Conservation (phyloP, 106 monocot species). For the Gastrodia elata region DNA sequence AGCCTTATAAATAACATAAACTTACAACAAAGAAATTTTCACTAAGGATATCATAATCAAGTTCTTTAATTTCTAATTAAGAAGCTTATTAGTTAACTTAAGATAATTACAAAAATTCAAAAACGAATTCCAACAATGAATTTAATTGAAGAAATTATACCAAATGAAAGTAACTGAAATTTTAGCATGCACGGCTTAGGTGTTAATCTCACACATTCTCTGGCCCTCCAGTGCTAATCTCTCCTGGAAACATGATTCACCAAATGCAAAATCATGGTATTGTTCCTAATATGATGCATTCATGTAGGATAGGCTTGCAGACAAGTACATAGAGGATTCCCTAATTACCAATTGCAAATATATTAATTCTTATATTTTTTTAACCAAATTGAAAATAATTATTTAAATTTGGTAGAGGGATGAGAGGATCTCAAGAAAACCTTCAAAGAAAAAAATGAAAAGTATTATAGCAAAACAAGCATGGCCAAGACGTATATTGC, state of each 20-base stretch:
- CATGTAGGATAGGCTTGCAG: too few relatives aligned
- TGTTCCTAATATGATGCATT: too few relatives aligned
- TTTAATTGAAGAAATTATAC: background rate
- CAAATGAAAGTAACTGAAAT: background rate
- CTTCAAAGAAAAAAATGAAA: too few relatives aligned
- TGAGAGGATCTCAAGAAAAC: too few relatives aligned
- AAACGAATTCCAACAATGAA: conserved; percentile 1
- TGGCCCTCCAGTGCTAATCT: background rate
- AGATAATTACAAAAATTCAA: background rate
- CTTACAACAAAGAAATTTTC: background rate
- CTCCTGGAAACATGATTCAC: background rate
- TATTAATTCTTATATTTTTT: too few relatives aligned
- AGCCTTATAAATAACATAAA: background rate
- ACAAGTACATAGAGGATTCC: too few relatives aligned
- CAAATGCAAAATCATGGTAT: too few relatives aligned
- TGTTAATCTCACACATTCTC: background rate
- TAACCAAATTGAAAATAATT: too few relatives aligned
- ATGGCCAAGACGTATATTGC: too few relatives aligned
- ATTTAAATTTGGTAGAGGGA: too few relatives aligned
- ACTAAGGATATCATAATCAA: background rate
- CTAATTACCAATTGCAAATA: too few relatives aligned
- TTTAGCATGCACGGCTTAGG: background rate
- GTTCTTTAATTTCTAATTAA: background rate
- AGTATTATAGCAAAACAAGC: too few relatives aligned
- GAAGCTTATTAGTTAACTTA: background rate